These are phyloP conservation scores for Penicillium ucsense DNA, from an alignment of 495 filamentous ascomycete genomes.

Conservation along the genomic window DNA sequence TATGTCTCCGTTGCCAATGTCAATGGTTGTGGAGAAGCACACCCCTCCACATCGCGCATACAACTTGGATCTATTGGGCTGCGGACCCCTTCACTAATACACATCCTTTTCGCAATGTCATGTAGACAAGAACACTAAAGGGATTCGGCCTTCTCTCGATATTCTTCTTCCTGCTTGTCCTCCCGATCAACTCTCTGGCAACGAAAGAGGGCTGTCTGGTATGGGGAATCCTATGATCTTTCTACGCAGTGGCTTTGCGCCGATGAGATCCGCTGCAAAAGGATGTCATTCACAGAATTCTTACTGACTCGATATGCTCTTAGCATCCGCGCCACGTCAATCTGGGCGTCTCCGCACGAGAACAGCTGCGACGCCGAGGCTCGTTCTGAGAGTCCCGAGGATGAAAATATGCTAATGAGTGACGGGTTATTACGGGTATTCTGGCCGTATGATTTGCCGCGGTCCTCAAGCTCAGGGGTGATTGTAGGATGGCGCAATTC, in stretches of 20 bases:
- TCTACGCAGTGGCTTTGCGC: background rate
- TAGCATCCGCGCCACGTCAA: slow-evolving; percentile 79
- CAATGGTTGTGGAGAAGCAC: background rate
- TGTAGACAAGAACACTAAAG: slow-evolving; percentile 58
- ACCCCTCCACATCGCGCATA: slow-evolving; percentile 9
- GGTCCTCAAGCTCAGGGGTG: slow-evolving; percentile 63
- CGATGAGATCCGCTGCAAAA: background rate
- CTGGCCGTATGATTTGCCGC: slow-evolving; percentile 83
- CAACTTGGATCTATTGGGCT: background rate
- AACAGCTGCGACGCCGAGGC: slow-evolving; percentile 86
- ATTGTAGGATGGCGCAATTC: slow-evolving; percentile 96
- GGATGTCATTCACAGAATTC: background rate
- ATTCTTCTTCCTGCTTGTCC: slow-evolving; percentile 65
- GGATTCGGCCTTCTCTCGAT: slow-evolving; percentile 65
- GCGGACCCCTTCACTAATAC: background rate
- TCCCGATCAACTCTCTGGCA: slow-evolving; percentile 67
- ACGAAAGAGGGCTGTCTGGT: slow-evolving; percentile 56
- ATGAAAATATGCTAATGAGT: slow-evolving; percentile 72
- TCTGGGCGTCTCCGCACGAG: slow-evolving; percentile 84
- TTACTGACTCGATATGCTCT: slow-evolving; percentile 7
- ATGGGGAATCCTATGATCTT: slow-evolving; percentile 14
- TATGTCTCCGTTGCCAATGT: slow-evolving; percentile 36
- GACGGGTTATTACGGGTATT: slow-evolving; percentile 96
- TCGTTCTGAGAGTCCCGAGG: slow-evolving; percentile 66
- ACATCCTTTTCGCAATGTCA: background rate